Evolutionary conservation across 2,329 filamentous ascomycete species (phyloP), one percentile per base, ranked within the genome.

Genomic region (Phaeoacremonium minimum): DNA sequence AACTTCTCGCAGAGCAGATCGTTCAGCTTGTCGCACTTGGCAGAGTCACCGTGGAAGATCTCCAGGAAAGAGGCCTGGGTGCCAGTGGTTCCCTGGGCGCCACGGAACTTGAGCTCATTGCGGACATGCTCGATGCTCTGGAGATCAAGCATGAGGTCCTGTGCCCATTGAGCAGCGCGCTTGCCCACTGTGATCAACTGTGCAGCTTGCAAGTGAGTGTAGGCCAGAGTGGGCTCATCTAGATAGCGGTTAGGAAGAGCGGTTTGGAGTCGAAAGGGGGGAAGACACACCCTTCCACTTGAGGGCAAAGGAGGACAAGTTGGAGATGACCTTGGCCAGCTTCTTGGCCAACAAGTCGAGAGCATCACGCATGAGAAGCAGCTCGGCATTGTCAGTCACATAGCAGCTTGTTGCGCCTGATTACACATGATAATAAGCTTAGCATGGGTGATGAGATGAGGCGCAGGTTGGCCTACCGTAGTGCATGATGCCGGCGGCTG

Each of bases 401-500:
- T 69, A 80, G 58, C 71, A 77, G 40, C 46, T 55, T 3, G 60
- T 61, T 3, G 54, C 54, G 36, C 44, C 36, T 41, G 32, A 15
- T 22, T 20, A 15, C 16, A 20, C 38, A 41, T 37, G 33, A 41
- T 18, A 38, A 36, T 49, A 16, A 37, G 30, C 28, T 32, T 31
- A n/a, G 9, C 9, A 9, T 13, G 30, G 20, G 28, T 38, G 30
- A 19, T 30, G 22, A 18, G 33, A n/a, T 30, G 30, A 30, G 33
- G 15, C 12, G 32, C 8, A 43, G 44, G 15, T 75, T 84, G 37
- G 79, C n/a, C 80, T 30, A 46, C 83, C 83, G 58, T 75, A 80
- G 58, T 95, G 88, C 42, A 95, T 91, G 49, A 93, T 85, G 20
- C 86, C 86, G 12, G 85, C 86, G 8, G 87, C 87, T 20, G 77